phyloP scores from a whole-genome alignment of 345 rosid species.

The Eucalyptus camaldulensis region DNA sequence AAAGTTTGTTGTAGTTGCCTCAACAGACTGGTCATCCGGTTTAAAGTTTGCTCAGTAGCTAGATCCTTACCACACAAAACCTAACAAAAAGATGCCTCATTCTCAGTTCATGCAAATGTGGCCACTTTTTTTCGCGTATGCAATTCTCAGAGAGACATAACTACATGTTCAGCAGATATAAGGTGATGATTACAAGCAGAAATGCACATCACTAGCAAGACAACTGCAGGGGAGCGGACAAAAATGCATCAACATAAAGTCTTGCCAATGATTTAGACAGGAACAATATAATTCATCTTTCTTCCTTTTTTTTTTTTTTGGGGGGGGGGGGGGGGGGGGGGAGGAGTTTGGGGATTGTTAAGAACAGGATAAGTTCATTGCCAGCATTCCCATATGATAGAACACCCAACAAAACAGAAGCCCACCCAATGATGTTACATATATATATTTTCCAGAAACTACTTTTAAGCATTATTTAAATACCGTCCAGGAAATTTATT shows the following conservation, averaged over 20 bases:
- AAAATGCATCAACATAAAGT: neutral
- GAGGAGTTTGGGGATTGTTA: neutral
- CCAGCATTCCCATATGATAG: neutral
- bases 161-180: neutral
- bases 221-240: neutral
- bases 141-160: neutral
- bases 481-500: neutral
- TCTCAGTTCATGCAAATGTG: neutral
- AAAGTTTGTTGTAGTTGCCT: slow-evolving; percentile 91
- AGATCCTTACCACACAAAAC: slow-evolving; percentile 91
- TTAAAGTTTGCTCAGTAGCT: slow-evolving; percentile 74
- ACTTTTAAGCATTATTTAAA: neutral
- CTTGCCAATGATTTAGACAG: neutral
- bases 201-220: neutral
- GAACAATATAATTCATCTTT: neutral
- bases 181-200: neutral
- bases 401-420: neutral
- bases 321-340: accelerated
- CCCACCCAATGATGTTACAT: neutral
- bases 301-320: no score
- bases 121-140: neutral
- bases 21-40: slow-evolving; percentile 72
- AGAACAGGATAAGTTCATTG: neutral
- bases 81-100: slow-evolving; percentile 11
- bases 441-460: neutral